Evolutionary conservation across 371 early-diverging fungal genomes (phyloP), one percentile per base, ranked within the genome.

Genomic region (Mortierella sp.): DNA sequence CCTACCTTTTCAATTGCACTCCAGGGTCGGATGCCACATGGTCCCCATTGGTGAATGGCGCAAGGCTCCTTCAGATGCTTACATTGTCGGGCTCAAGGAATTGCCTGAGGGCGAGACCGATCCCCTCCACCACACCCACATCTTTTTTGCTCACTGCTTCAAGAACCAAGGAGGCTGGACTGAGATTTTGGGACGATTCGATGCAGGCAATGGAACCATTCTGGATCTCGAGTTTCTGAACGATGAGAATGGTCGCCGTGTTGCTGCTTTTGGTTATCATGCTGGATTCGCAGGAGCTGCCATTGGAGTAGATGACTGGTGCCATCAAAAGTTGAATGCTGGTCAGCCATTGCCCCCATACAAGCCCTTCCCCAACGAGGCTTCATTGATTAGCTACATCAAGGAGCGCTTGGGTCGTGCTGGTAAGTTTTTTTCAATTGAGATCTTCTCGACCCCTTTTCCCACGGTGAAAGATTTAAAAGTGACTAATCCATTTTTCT

Each of bases 101-200:
- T 90, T 98, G 34, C 97, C 97, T n/a, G 97, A 97, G 81, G 92
- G 92, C 75, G 97, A 96, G 85, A 85, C 88, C 61, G 89, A 93
- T 42, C 95, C 98, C 55, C 90, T 98, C n/a, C 85, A 89, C n/a
- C 97, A 98, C 84, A 91, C 90, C 29, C 99, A 98, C 85, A 96
- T 98, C 83, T 95, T 96, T 88, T 98, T 98, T 84, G 98, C 98
- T 47, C 98, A 98, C 83, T 97, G 97, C 87, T 98, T 89, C 91
- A 98, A 98, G 91, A 85, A 89, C 68, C 98, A 98, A 85, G 94
- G 85, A 64, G 98, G 98, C 28, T 98, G 97, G 98, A 90, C 90
- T 78, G 94, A 97, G 35, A 87, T 97, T 23, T 84, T 98, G 45
- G 85, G 85, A 29, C 89, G 97, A 55, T 98, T 98, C 79, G 89